Conservation (phyloP, 495 filamentous ascomycete genomes). For the Chaetomium tenue region DNA sequence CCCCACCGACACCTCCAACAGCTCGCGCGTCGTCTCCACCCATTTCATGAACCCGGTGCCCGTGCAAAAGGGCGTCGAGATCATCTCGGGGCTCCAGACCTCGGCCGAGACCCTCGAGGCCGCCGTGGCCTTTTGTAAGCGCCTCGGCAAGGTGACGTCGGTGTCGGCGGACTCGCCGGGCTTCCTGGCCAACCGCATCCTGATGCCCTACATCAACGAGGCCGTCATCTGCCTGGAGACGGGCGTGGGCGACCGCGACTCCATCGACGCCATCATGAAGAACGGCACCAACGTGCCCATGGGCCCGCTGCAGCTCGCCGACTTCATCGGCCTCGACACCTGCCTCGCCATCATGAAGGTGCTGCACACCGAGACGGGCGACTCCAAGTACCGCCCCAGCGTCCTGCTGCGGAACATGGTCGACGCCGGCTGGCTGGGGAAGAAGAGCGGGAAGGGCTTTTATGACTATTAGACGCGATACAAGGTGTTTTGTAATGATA, state of each 20-base stretch:
- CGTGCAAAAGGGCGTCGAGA: constrained; percentile 95
- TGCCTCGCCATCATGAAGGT: constrained; percentile 98
- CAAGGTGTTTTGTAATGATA: neutral
- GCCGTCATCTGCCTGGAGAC: constrained; percentile 96
- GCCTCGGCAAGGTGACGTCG: constrained; percentile 91
- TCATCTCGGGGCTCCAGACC: constrained; percentile 91
- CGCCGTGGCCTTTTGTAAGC: constrained; percentile 80
- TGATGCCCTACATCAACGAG: constrained; percentile 99
- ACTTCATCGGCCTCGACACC: constrained; percentile 97
- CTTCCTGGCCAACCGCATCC: constrained; percentile 92
- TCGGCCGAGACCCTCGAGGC: constrained; percentile 74
- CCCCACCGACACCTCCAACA: constrained; percentile 73
- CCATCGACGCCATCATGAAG: constrained; percentile 98
- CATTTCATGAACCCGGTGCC: constrained; percentile 99
- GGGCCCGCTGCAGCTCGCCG: constrained; percentile 89
- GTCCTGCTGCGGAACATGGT: constrained; percentile 92
- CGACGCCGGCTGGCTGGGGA: constrained; percentile 94
- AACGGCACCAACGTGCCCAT: constrained; percentile 98
- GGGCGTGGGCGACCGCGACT: constrained; percentile 77
- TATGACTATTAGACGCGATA: constrained; percentile 65
- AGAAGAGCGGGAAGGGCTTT: constrained; percentile 96
- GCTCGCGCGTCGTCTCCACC: constrained; percentile 87
- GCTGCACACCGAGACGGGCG: constrained; percentile 83
- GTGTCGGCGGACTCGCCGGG: constrained; percentile 85
- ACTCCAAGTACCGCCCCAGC: constrained; percentile 90